Evolutionary conservation across 305 asterid genomes (phyloP).

Genomic region (Caryopteris hybrid): DNA sequence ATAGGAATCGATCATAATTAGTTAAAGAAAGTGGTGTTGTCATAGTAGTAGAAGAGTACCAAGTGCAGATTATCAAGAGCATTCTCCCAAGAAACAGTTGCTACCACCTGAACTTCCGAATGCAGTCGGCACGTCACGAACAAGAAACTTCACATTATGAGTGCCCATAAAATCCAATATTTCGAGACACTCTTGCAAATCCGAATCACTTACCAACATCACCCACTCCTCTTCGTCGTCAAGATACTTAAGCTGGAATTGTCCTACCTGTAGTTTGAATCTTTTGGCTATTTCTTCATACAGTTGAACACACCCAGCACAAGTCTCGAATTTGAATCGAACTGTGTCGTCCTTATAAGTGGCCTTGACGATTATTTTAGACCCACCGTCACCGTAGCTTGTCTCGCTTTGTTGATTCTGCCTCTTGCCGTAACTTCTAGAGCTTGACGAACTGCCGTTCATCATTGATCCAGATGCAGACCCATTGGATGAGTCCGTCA

Average conservation of each 20-base stretch:
- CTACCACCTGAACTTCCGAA: slow-evolving; percentile 50
- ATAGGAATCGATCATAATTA: background rate
- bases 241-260: slow-evolving; percentile 52
- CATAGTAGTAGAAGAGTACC: background rate
- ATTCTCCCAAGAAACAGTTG: slow-evolving; percentile 36
- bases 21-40: background rate
- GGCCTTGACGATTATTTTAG: slow-evolving; percentile 42
- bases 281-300: slow-evolving; percentile 50
- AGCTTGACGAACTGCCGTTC: slow-evolving; percentile 41
- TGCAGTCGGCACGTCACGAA: slow-evolving; percentile 31
- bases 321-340: slow-evolving; percentile 41
- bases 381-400: slow-evolving; percentile 26
- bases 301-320: slow-evolving; percentile 32
- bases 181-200: slow-evolving; percentile 48
- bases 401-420: slow-evolving; percentile 15
- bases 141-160: slow-evolving; percentile 36
- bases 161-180: slow-evolving; percentile 35
- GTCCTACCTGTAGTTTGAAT: slow-evolving; percentile 42
- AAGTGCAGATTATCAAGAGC: slow-evolving; percentile 17
- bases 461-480: slow-evolving; percentile 35
- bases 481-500: slow-evolving; percentile 46
- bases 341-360: slow-evolving; percentile 43
- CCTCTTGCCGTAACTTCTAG: slow-evolving; percentile 25
- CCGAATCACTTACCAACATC: slow-evolving; percentile 55
- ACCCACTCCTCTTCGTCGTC: slow-evolving; percentile 76